phyloP scores from a whole-genome alignment of 306 rosid species.

The Hippophae gyantsensis region DNA sequence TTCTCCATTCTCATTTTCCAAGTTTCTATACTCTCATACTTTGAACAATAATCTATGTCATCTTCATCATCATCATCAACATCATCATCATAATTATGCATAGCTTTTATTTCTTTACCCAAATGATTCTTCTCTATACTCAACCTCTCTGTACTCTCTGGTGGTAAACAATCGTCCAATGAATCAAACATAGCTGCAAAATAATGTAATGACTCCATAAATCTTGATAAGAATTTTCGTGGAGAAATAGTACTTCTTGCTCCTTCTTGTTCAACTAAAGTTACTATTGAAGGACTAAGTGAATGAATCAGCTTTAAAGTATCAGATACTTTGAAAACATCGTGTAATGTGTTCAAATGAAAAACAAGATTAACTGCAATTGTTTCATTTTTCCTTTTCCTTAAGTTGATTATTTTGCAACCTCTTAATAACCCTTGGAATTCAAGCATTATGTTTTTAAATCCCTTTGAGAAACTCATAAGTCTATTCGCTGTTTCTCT shows the following conservation, averaged over 20 bases:
- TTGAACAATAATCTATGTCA: constrained; percentile 21
- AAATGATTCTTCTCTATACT: constrained; percentile 62
- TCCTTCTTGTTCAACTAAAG: constrained; percentile 65
- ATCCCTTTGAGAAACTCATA: constrained; percentile 54
- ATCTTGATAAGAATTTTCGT: constrained; percentile 46
- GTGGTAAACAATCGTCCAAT: constrained; percentile 56
- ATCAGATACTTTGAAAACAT: constrained; percentile 38
- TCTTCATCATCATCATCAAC: neutral
- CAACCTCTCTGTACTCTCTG: constrained; percentile 54
- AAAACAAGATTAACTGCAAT: constrained; percentile 61
- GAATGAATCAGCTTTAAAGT: constrained; percentile 52
- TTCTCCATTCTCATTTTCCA: constrained; percentile 66
- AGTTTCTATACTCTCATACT: constrained; percentile 48
- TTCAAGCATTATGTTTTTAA: constrained; percentile 40
- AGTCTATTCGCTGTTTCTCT: constrained; percentile 61
- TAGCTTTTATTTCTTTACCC: constrained; percentile 56
- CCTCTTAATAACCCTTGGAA: constrained; percentile 59
- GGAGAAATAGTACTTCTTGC: constrained; percentile 14
- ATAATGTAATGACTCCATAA: constrained; percentile 56
- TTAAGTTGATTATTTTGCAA: constrained; percentile 19
- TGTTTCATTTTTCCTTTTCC: constrained; percentile 56
- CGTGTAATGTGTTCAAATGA: constrained; percentile 34
- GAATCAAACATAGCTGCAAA: constrained; percentile 85
- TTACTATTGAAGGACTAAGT: constrained; percentile 41
- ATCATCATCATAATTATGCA: constrained; percentile 35